Base-by-base conservation (phyloP, 2,329 filamentous ascomycete genomes). In the Verticillium klebahnii region DNA sequence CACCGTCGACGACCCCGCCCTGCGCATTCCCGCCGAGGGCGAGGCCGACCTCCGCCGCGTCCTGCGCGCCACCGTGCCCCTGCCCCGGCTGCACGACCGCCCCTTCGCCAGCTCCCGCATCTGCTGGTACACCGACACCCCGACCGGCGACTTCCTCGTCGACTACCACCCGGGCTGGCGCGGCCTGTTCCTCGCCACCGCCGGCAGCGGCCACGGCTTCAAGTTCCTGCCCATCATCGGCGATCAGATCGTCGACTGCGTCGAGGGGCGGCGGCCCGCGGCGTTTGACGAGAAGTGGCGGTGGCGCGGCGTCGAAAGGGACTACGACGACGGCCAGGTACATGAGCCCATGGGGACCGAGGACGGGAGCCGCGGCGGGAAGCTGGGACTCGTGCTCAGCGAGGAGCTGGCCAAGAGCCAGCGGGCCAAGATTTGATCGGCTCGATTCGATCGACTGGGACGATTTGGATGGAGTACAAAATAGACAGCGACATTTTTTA, bases 81-180 rank as follows among this genome's bases (percentile, higher is more conserved):
- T 80, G 63, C 75, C 75, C 7, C 78, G 79, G 11, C 78, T 91
- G 19, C 80, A 79, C 58, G 78, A 82, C 29, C 79, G 89, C 31
- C 83, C 85, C 1, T 91, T 90, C 76, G 75, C 76, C 62, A 77
- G 79, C 60, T 89, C 86, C 2, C 80, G 88, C 29, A 75, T 92
- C 60, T 92, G 89, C 76, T 92, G 89, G 89, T 92, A 92, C 72
- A 86, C 86, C 5, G 89, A 92, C 75, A 92, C 89, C 67, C 81
- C 85, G 8, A 85, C 85, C 19, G 89, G 85, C 25, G 86, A 92
- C 70, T 92, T 90, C 77, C 80, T 92, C 60, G 80, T 91, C 63
- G 85, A 88, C 69, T 87, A 88, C 72, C 89, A 92, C 68, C 89
- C 89, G 0, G 74, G 79, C 17, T 84, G 84, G 73, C 71, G 79